A percentile compares a stretch with the other conserved stretches of the same genome.
These are phyloP conservation scores for Triticum aestivum DNA, from an alignment of 176 grass and related monocot species.

Conservation along the genomic window IWGSC_CS_RefSeq_v2.1 NC_057800.1:88313541-88314040, in stretches of 20 bases:
- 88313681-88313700: slow-evolving; percentile 8
- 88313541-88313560: too few species aligned
- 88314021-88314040: too few species aligned
- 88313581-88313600: neutral
- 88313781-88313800: neutral
- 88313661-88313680: neutral
- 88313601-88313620: neutral
- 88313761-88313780: slow-evolving; percentile 22
- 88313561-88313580: too few species aligned
- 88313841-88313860: neutral
- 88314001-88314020: too few species aligned
- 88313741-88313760: neutral
- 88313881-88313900: neutral
- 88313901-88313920: neutral
- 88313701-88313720: neutral
- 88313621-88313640: neutral
- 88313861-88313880: neutral
- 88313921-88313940: too few species aligned
- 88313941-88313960: too few species aligned
- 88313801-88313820: slow-evolving; percentile 23
- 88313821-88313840: slow-evolving; percentile 27
- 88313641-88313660: neutral
- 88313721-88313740: neutral
- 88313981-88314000: too few species aligned
- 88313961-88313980: too few species aligned